These are phyloP conservation scores for Pseudozyma flocculosa DNA, from an alignment of 1,284 basidiomycete species.

Conservation along the genomic window DNA sequence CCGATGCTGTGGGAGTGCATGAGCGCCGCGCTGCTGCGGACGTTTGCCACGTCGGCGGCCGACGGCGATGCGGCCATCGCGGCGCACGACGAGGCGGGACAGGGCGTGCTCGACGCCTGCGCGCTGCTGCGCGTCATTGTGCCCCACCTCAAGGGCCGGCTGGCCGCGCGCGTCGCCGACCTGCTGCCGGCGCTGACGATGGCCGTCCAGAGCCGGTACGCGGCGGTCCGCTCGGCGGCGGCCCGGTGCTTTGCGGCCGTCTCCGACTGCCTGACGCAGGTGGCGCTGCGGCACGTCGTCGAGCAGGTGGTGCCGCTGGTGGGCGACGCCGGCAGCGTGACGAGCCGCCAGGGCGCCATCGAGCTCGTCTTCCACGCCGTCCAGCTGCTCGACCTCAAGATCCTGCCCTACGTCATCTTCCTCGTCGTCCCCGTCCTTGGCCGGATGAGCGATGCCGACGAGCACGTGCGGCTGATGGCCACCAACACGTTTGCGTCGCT, in stretches of 20 bases:
- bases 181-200: conserved; percentile 76
- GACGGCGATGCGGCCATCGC: conserved; percentile 18
- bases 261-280: conserved; percentile 78
- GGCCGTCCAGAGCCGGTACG: conserved; percentile 78
- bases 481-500: conserved; percentile 96
- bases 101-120: conserved; percentile 88
- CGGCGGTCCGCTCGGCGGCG: conserved; percentile 84
- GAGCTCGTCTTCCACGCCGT: conserved; percentile 86
- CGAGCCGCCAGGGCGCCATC: conserved; percentile 83
- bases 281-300: conserved; percentile 85
- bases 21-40: conserved; percentile 72
- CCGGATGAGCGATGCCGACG: conserved; percentile 93
- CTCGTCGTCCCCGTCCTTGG: conserved; percentile 94
- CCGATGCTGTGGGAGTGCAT: conserved; percentile 94
- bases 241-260: conserved; percentile 84
- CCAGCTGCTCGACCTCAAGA: conserved; percentile 86
- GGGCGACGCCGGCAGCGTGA: conserved; percentile 74
- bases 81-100: conserved; percentile 63
- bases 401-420: conserved; percentile 95
- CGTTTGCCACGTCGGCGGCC: conserved; percentile 67
- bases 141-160: conserved; percentile 71
- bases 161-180: conserved; percentile 71
- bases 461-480: conserved; percentile 84
- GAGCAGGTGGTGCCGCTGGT: conserved; percentile 82
- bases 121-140: conserved; percentile 83